Evolutionary conservation across 345 rosid species (phyloP), one percentile per base, ranked within the genome.

Genomic region (Arabidopsis arenosa): DNA sequence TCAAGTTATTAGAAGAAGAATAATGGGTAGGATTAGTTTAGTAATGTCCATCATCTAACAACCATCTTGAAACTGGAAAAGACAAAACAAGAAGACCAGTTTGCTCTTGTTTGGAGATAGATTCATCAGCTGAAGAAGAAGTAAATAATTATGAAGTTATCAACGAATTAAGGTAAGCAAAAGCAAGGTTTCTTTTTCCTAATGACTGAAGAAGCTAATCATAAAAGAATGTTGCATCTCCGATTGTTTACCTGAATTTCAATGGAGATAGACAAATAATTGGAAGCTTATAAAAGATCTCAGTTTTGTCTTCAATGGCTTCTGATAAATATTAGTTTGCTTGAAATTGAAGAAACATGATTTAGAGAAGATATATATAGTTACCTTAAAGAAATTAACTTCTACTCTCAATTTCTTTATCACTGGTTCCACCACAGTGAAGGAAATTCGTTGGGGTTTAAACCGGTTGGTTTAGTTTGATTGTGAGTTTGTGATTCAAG

Each of bases 1-100:
- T 26, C 4, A 18, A 73, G 56, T 43, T 56, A 49, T 17, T 9
- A 4, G 47, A 41, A 18, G 74, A 52, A 36, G 64, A 69, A 66
- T 14, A 33, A 35, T 66, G 6, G 56, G 78, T 63, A 56, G 39
- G 66, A 59, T 63, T 70, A 56, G 72, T 36, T 44, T 68, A 62
- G 36, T 48, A 64, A 58, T 52, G 23, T 49, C 7, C 11, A 36
- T 54, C 58, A 69, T 35, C 57, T 61, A 76, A 56, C 72, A 77
- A 62, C 65, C 63, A 62, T 62, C 49, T 40, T 36, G 10, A 48
- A 48, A 28, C 6, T 44, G 36, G 26, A 64, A 30, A 18, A 6
- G 44, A 74, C 32, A 66, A 56, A 49, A 56, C 14, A 45, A 9
- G 48, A 55, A 56, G 65, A 55, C 11, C 7, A 54, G 65, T 56